Base-by-base conservation (phyloP, 164 flowering plant species). In the Akebia trifoliata region DNA sequence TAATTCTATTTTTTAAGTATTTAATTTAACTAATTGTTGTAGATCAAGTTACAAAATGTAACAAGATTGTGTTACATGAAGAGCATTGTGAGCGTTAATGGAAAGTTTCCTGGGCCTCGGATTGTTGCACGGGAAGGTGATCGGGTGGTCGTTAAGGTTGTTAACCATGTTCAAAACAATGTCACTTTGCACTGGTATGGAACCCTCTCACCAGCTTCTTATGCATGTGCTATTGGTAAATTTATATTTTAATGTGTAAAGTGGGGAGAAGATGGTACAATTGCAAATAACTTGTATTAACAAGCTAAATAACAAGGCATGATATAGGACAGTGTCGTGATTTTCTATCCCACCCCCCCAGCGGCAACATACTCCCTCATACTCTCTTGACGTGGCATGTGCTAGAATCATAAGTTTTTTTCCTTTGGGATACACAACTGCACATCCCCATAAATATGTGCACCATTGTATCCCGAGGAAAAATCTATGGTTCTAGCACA, bases 101-200 rank as follows among this genome's bases (percentile, higher is more conserved):
- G 56, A 7, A 52, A 52, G 40, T 52, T 52, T 22, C 56, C 56
- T 1, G 56, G 56, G 29, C 56, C 56, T 52, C 15, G 29, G 38
- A 57, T 70, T n/a, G 12, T 68, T 0, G 74, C 75, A 8, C 50
- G 74, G 35, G 78, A 74, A 64, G 75, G 75, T 2, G 78, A 74
- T 53, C 64, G 70, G 4, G 49, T 74, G 6, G 44, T 74, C 10
- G 26, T 74, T 35, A 68, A 67, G 56, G 78, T 74, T 38, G 56
- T 61, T 8, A 70, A 74, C 63, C 67, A 64, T 57, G 78, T 67
- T 8, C 55, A 60, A 18, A 48, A 74, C 68, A 74, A 74, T 48
- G 14, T 68, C 59, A 57, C 43, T 44, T 12, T 74, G 32, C 78
- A 74, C 38, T 74, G 78, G 78, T 74, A 71, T 44, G 58, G 10